Evolutionary conservation across 2,329 filamentous ascomycete genomes (phyloP), one percentile per base, ranked within the genome.

Genomic region (Fusarium sp.): DNA sequence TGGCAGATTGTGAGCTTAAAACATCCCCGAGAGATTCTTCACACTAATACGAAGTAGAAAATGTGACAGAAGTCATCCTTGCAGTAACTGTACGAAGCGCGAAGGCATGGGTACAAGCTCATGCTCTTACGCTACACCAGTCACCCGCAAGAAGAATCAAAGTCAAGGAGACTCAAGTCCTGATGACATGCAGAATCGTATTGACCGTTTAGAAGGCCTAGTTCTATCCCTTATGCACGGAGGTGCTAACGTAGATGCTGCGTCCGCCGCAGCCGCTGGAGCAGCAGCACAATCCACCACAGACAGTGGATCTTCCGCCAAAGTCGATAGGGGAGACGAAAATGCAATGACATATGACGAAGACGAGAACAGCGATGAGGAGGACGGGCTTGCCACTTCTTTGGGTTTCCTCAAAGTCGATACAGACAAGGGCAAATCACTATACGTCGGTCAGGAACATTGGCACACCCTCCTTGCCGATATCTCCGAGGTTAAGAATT

Each of bases 171-270:
- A 86, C 74, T 82, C 86, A 58, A 89, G 81, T 74, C 94, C 95
- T 52, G 95, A 97, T 86, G 95, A 98, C 81, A 98, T 98, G 95
- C 95, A 98, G 83, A 97, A 97, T 78, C 92, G 96, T 79, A 98
- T 98, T 83, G 95, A 98, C 84, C 90, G 95, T 75, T 86, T 98
- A 72, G 95, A 98, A 86, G 92, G 93, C 74, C 84, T 98, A 79
- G 95, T 98, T 66, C 83, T 98, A 71, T 97, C 94, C 29, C 82
- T 98, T 77, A 98, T 98, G 95, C 95, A 95, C 77, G 95, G 93
- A 79, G 93, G 93, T 61, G 83, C 87, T 70, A 84, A 83, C 56
- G 77, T 86, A 57, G 85, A 88, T 50, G 71, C 81, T 11, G 77
- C 82, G 14, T 78, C 81, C 50, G 74, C 77, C n/a, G 74, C 74